Base-by-base conservation (phyloP, 192 early-diverging fungal species). In the Globomyces pollinis-pini region DNA sequence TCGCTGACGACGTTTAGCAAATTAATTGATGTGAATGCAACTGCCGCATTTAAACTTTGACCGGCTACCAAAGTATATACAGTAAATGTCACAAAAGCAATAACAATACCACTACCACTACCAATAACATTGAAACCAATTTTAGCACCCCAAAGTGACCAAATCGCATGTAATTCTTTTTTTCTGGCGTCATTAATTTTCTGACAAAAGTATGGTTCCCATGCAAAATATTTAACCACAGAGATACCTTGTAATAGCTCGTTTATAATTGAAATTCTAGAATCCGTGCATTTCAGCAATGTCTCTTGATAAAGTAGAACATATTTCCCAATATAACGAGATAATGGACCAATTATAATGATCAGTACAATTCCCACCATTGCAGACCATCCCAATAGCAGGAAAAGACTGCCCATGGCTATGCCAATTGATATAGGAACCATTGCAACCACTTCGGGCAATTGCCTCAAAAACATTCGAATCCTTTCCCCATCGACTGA, bases 181-280 rank as follows among this genome's bases (percentile, higher is more conserved):
- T 34, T 30, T n/a, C 72, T 56, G 31, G 59, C 62, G 3, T 31
- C 60, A 5, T 53, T 26, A 52, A 74, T 63, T 35, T 55, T 58
- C 34, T 57, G 29, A 21, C 31, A 30, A 39, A 73, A 69, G 24
- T 69, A 55, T 3, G 45, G 7, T 41, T 80, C 78, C 74, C 78
- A 80, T n/a, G 69, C 72, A 47, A 80, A 74, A 57, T 71, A 96
- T 66, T 98, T 98, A 54, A 98, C 84, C n/a, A 96, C 88, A 18
- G 91, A 80, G 36, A 98, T 95, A 34, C 90, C 93, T 69, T 90
- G 77, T 41, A 94, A 72, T 58, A 90, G 73, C 68, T 98, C 92
- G 50, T 88, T 94, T 50, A 93, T 84, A 57, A 82, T 73, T 18
- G 83, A 79, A 38, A 96, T 72, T 15, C 93, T 79, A 62, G 87